Percentiles rank a stretch among this genome's conserved stretches.
Conservation (phyloP, 2,329 filamentous ascomycete species). For the Fusarium luffae region DNA sequence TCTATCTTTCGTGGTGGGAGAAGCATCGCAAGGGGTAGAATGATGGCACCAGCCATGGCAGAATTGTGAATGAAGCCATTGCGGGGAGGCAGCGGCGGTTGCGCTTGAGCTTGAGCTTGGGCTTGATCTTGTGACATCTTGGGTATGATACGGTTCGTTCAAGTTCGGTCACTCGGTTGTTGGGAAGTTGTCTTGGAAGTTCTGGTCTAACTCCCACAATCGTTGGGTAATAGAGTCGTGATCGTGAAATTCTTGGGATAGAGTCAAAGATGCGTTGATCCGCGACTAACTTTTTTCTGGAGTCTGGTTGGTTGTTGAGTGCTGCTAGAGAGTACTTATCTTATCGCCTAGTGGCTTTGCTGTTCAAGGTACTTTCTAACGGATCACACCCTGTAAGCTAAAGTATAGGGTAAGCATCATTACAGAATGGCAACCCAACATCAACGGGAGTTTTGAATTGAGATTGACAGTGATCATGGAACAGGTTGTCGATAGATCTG, state of each 20-base stretch:
- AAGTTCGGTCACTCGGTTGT: neutral
- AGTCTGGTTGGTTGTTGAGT: conserved; percentile 9
- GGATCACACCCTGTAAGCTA: neutral
- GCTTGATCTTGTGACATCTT: conserved; percentile 47
- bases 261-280: conserved; percentile 23
- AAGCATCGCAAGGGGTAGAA: conserved; percentile 60
- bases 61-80: conserved; percentile 58
- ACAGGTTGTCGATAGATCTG: neutral
- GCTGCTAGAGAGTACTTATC: neutral
- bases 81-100: conserved; percentile 48
- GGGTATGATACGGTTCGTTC: neutral
- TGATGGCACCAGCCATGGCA: conserved; percentile 60
- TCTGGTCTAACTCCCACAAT: neutral
- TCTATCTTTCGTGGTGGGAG: conserved; percentile 65
- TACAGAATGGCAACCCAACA: neutral
- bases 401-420: neutral
- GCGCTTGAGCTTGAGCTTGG: conserved; percentile 35
- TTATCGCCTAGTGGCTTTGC: neutral
- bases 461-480: neutral
- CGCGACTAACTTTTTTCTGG: conserved; percentile 30
- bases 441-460: neutral
- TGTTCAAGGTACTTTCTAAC: neutral
- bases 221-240: neutral
- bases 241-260: conserved; percentile 11
- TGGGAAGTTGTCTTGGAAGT: neutral